Conservation (phyloP, 1,139 yeast species). For the Yamadazyma sp. region DNA sequence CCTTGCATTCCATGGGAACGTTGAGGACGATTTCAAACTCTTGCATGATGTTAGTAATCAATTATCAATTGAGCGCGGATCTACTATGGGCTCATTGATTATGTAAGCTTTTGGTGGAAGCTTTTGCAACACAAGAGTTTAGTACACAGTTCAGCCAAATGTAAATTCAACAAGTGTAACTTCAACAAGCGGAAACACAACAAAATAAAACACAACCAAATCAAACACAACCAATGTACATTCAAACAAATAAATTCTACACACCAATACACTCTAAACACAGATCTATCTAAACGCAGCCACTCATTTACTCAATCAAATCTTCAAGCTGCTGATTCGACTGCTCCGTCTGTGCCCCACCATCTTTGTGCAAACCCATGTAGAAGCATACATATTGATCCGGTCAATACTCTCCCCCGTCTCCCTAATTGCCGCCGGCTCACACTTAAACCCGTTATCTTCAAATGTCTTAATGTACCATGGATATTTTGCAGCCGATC, state of each 20-base stretch:
- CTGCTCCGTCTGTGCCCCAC: slow-evolving; percentile 35
- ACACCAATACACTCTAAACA: too few relatives aligned
- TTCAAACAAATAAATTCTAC: too few relatives aligned
- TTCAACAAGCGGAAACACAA: too few relatives aligned
- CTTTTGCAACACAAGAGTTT: slow-evolving; percentile 1
- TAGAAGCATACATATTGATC: slow-evolving; percentile 84
- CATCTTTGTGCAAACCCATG: slow-evolving; percentile 74
- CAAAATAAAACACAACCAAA: too few relatives aligned
- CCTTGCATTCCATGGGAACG: slow-evolving; percentile 73
- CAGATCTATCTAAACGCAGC: too few relatives aligned
- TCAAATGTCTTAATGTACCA: slow-evolving; percentile 78
- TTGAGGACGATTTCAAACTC: slow-evolving; percentile 65
- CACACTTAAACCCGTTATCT: slow-evolving; percentile 62
- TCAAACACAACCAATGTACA: background rate
- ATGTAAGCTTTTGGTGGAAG: slow-evolving; percentile 6
- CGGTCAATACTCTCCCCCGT: slow-evolving; percentile 70
- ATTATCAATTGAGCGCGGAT: too few relatives aligned
- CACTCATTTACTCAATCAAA: slow-evolving; percentile 15
- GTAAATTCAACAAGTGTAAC: too few relatives aligned
- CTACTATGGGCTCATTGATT: too few relatives aligned
- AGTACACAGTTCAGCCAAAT: background rate
- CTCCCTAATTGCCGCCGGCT: slow-evolving; percentile 66
- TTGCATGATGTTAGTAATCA: slow-evolving; percentile 10
- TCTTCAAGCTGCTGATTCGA: slow-evolving; percentile 42
- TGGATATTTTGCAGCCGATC: slow-evolving; percentile 73